Evolutionary conservation across 768 basidiomycete species (phyloP), one percentile per base, ranked within the genome.

Genomic region (Panaeolus cyanescens): DNA sequence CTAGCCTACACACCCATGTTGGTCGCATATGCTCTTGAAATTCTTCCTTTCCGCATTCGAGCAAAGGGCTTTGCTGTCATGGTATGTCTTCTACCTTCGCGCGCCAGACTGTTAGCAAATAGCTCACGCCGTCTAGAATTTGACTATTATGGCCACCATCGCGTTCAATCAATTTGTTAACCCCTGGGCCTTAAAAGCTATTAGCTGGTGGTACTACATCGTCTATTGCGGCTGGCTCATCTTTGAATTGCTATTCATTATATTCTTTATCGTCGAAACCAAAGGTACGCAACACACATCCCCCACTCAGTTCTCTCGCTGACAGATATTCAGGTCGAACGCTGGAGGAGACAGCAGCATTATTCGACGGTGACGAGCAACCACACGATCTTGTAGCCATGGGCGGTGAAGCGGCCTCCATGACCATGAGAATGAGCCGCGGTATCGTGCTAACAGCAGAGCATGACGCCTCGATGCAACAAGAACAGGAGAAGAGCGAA

Each of bases 131-230:
- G 25, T 30, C 39, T 63, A 89, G 88, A 89, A 88, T 70, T 73
- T 90, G 55, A 78, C 79, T 4, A 78, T 90, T 30, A 87, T 84
- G 67, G 76, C 89, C 34, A 84, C 88, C 1, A 77, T 90, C 28
- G 88, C 91, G 2, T 89, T 94, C 73, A 93, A 90, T 66, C 89
- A 90, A 68, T 90, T 91, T 58, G 84, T 91, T 54, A 93, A 93
- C 65, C 90, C 92, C 6, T 85, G 87, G 77, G 92, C 91, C 1
- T 75, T 93, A 22, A 74, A 78, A 4, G 78, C 78, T 9, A 80
- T 86, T 20, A 79, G 79, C 55, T 86, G 85, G 85, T 79, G 80
- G 75, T 85, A 86, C 60, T 88, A 89, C 63, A 71, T 89, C 28
- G 83, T 83, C 15, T 82, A 88, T 65, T 85, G 85, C 62, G 87